These are phyloP conservation scores for Colletotrichum theobromicola DNA, from an alignment of 2,329 filamentous ascomycete species.

Conservation along the genomic window DNA sequence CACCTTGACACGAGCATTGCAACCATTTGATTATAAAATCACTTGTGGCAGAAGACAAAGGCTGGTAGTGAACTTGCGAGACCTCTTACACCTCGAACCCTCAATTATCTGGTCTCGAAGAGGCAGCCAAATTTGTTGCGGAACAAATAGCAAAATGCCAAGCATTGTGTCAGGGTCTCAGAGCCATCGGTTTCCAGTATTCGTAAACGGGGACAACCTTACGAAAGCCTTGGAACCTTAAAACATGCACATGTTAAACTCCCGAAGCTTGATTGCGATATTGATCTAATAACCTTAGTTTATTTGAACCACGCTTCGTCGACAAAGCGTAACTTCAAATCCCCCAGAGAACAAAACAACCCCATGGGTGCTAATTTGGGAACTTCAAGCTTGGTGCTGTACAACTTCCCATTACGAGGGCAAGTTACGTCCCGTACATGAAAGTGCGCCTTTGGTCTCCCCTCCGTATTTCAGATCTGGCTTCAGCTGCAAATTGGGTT, in stretches of 20 bases:
- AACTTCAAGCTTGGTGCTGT: not conserved
- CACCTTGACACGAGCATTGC: not conserved
- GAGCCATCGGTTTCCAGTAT: not conserved
- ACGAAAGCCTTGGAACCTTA: not conserved
- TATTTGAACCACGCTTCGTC: not conserved
- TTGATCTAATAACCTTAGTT: not conserved
- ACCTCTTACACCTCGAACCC: not conserved
- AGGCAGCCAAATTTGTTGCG: not conserved
- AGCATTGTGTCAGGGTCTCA: not conserved
- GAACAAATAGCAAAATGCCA: not conserved
- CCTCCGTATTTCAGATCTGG: not conserved
- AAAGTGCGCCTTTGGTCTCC: slow-evolving; percentile 8
- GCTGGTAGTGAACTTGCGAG: not conserved
- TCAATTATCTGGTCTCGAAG: not conserved
- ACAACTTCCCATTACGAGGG: not conserved
- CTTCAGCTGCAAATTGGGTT: not conserved
- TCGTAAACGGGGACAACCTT: not conserved
- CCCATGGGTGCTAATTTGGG: not conserved
- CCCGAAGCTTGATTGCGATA: not conserved
- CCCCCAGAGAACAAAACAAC: not conserved
- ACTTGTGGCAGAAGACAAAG: not conserved
- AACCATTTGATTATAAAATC: not conserved
- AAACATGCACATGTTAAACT: not conserved
- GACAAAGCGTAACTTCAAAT: fast-evolving
- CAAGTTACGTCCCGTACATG: slow-evolving; percentile 1